Percentiles rank a stretch among this genome's conserved stretches.
Evolutionary conservation across 441 rosid species (phyloP).

Genomic region (Mallotus repandus): DNA sequence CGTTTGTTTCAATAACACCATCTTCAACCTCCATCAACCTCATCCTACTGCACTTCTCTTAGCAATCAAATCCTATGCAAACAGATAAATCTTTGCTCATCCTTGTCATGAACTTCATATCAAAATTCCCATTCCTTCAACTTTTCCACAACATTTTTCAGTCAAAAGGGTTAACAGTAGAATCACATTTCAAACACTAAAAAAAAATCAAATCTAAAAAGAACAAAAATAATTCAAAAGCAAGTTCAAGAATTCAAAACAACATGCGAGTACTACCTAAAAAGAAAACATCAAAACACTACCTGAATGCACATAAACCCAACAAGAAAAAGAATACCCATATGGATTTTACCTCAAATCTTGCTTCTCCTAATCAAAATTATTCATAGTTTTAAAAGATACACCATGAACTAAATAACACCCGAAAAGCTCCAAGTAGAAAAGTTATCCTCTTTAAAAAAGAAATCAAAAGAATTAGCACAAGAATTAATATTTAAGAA

Average conservation of each 20-base stretch:
- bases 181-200: slow-evolving; percentile 15
- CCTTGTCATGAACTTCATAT: background rate
- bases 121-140: background rate
- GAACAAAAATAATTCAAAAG: background rate
- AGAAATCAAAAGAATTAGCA: background rate
- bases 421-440: slow-evolving; percentile 22
- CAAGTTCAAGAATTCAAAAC: background rate
- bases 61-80: background rate
- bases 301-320: slow-evolving; percentile 11
- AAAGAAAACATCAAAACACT: background rate
- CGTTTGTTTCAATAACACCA: no score
- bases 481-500: background rate
- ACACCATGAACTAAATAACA: slow-evolving; percentile 1
- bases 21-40: no score
- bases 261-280: slow-evolving; percentile 9
- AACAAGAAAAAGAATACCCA: slow-evolving; percentile 23
- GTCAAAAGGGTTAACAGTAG: background rate
- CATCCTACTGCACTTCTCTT: background rate
- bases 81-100: background rate
- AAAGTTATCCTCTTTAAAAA: slow-evolving; percentile 26
- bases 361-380: slow-evolving; percentile 41
- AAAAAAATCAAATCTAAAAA: background rate
- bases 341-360: slow-evolving; percentile 48
- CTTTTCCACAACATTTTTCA: background rate
- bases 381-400: slow-evolving; percentile 32